Percentiles rank a stretch among this genome's conserved stretches.
Evolutionary conservation across 2,329 filamentous ascomycete species (phyloP).

Genomic region (Colletotrichum costaricense): DNA sequence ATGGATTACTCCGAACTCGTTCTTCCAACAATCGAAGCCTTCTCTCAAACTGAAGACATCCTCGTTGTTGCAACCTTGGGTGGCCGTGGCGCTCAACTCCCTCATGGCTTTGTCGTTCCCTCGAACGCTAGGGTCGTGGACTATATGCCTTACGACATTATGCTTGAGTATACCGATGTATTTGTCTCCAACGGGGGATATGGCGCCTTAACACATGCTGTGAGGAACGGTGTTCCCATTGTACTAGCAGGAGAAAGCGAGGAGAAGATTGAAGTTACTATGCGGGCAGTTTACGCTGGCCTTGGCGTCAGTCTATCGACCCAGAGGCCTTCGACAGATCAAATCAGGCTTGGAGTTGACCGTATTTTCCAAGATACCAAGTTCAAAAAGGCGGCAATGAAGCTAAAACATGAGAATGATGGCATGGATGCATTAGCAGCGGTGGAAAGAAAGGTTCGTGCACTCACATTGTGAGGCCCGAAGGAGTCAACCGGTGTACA

Average conservation of each 20-base stretch:
- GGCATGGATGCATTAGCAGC: constrained; percentile 8
- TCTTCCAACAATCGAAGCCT: constrained; percentile 54
- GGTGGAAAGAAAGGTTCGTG: constrained; percentile 9
- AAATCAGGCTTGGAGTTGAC: constrained; percentile 2
- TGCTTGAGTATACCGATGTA: constrained; percentile 56
- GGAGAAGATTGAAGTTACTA: constrained; percentile 55
- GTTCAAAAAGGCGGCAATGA: constrained; percentile 26
- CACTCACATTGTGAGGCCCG: not conserved
- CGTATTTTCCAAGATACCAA: constrained; percentile 10
- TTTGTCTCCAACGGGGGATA: constrained; percentile 64
- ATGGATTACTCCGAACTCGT: constrained; percentile 53
- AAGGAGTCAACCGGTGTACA: not conserved
- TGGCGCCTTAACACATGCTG: constrained; percentile 57
- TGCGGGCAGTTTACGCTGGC: constrained; percentile 55
- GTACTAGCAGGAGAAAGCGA: constrained; percentile 55
- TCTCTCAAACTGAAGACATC: constrained; percentile 52
- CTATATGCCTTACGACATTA: constrained; percentile 59
- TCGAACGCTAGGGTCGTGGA: constrained; percentile 57
- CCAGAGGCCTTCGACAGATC: constrained; percentile 43
- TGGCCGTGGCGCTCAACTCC: constrained; percentile 36
- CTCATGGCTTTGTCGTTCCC: constrained; percentile 38
- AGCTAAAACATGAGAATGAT: constrained; percentile 16
- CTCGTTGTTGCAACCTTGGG: constrained; percentile 48
- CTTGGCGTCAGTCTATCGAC: constrained; percentile 57
- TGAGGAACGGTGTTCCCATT: constrained; percentile 59